phyloP scores from a whole-genome alignment of 2,329 filamentous ascomycete species.

The Drechslerella dactyloides region DNA sequence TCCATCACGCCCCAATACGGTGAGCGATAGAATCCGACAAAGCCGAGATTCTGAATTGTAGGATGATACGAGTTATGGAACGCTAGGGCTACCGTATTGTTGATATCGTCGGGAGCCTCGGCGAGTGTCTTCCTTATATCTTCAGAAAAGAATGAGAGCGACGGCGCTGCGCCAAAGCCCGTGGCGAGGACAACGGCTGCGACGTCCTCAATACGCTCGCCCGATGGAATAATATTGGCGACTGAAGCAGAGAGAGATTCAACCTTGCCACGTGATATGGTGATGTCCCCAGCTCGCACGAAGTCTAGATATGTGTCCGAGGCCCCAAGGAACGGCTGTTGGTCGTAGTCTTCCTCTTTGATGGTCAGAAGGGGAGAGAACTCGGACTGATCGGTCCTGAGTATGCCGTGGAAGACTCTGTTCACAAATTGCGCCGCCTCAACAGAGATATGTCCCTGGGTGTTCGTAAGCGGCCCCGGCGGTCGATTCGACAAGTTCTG shows the following conservation, averaged over 20 bases:
- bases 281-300: conserved; percentile 70
- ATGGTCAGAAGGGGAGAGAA: conserved; percentile 61
- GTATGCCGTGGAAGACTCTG: conserved; percentile 60
- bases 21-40: conserved; percentile 82
- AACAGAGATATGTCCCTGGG: conserved; percentile 68
- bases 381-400: conserved; percentile 66
- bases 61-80: conserved; percentile 71
- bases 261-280: conserved; percentile 63
- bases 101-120: conserved; percentile 65
- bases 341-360: conserved; percentile 58
- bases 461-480: conserved; percentile 66
- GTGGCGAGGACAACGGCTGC: conserved; percentile 76
- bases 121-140: conserved; percentile 66
- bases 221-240: conserved; percentile 56
- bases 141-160: conserved; percentile 69
- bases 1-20: conserved; percentile 89
- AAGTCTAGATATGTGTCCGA: conserved; percentile 77
- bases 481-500: conserved; percentile 73
- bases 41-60: conserved; percentile 70
- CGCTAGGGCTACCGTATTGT: conserved; percentile 67
- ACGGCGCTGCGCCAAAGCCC: conserved; percentile 71
- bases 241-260: conserved; percentile 57
- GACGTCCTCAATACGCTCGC: conserved; percentile 63
- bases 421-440: conserved; percentile 67
- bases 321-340: conserved; percentile 71